Evolutionary conservation across 129 eudicot species (phyloP), one percentile per base, ranked within the genome.

Genomic region (sunflower (Helianthus annuus)): DNA sequence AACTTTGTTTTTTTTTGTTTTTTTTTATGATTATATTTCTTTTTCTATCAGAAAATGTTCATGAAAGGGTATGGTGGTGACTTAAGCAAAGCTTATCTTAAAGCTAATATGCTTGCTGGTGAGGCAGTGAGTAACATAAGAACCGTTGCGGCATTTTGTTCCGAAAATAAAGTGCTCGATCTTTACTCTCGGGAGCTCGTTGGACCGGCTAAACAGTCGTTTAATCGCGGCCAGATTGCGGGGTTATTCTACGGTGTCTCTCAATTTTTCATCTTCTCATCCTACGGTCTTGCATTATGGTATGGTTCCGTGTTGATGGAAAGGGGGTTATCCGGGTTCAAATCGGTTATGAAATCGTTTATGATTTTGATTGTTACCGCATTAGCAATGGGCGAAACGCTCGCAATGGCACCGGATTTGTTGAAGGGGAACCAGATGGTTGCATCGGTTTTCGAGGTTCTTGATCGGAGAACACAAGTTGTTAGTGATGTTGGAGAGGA

Each of bases 21-120:
- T n/a, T 57, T 0, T 32, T 32, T 32, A 3, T 16, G 27, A 49
- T 44, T 6, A n/a, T 42, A 7, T 66, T 76, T 81, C n/a, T 14
- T 65, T 14, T 72, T 77, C 45, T 69, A 78, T 66, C 87, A 95
- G 99, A 95, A 95, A 95, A 91, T 95, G 78, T 95, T 95, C 83
- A 95, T 95, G 99, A 78, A 83, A 90, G 99, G 99, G 36, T 95
- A 90, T 78, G 99, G 99, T 46, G 89, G 88, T 6, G 84, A 95
- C 86, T 80, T 95, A 78, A 90, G 78, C 88, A 95, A 95, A 80
- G 94, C 99, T 7, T 95, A 95, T 72, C 94, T 90, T n/a, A 88
- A 87, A 83, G 99, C 99, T 64, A 95, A 95, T 82, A 95, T 95
- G 99, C 86, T 95, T 78, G 99, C 99, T 29, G 96, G 99, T 48